A percentile compares a stretch with the other conserved stretches of the same genome.
Conservation (phyloP, 768 basidiomycete genomes). For the Boletus rubescentipes region DNA sequence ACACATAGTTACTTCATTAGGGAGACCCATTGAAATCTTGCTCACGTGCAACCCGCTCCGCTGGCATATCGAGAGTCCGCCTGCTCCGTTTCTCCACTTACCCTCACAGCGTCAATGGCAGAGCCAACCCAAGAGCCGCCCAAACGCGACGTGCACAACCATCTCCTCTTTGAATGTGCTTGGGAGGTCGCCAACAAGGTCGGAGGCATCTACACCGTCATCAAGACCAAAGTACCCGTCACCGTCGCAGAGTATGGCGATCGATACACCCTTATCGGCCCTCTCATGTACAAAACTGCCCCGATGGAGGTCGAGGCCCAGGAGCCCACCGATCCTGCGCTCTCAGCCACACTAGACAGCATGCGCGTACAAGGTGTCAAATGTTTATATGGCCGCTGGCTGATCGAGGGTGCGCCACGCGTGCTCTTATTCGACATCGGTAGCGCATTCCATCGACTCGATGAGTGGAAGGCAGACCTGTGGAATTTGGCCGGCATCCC, state of each 20-base stretch:
- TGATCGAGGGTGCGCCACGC: constrained; percentile 94
- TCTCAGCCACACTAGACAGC: constrained; percentile 70
- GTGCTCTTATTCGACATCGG: constrained; percentile 97
- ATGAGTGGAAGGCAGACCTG: constrained; percentile 98
- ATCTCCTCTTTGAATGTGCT: constrained; percentile 90
- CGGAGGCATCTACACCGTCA: constrained; percentile 99
- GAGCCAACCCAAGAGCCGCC: constrained; percentile 20
- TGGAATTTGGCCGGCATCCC: constrained; percentile 99
- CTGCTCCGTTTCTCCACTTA: neutral
- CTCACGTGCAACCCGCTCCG: constrained; percentile 16
- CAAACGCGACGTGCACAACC: constrained; percentile 73
- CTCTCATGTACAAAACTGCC: constrained; percentile 97
- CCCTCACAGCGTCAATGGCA: constrained; percentile 18
- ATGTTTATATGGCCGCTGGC: constrained; percentile 93
- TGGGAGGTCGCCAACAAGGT: constrained; percentile 99
- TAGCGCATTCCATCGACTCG: constrained; percentile 79
- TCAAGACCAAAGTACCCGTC: constrained; percentile 99
- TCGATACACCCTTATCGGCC: constrained; percentile 94
- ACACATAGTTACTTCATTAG: constrained; percentile 24
- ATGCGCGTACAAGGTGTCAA: constrained; percentile 94
- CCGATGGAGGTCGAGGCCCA: constrained; percentile 98
- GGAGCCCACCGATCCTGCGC: constrained; percentile 79
- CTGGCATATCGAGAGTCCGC: neutral
- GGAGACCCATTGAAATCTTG: constrained; percentile 9
- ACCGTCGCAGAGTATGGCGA: constrained; percentile 95